Evolutionary conservation across 768 basidiomycete genomes (phyloP).

Genomic region (Kwoniella pini): DNA sequence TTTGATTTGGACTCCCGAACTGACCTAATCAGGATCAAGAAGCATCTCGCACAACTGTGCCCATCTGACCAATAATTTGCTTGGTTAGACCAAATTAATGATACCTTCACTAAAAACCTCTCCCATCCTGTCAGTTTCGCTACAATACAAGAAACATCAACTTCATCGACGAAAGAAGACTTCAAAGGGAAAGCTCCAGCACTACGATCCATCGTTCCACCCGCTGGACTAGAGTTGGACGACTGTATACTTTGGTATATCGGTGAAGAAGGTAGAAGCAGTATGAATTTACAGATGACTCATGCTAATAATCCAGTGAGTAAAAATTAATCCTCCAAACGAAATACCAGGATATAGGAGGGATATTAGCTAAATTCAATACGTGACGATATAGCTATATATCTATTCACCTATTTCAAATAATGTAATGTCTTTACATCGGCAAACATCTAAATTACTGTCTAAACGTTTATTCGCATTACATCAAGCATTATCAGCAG

Average conservation of each 20-base stretch:
- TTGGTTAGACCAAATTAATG: conserved; percentile 32
- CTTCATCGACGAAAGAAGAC: neutral
- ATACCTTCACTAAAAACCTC: conserved; percentile 20
- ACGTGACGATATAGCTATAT: conserved; percentile 69
- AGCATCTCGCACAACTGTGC: no score
- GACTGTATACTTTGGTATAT: conserved; percentile 63
- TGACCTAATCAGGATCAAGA: no score
- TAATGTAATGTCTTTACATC: conserved; percentile 63
- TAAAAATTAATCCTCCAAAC: conserved; percentile 3
- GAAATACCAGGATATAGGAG: no score
- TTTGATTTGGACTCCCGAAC: no score
- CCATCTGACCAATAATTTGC: no score
- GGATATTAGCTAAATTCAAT: no score
- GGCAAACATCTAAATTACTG: conserved; percentile 73
- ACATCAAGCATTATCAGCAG: conserved; percentile 84
- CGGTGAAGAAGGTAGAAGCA: conserved; percentile 73
- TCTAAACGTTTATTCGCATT: conserved; percentile 86
- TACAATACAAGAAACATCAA: conserved; percentile 36
- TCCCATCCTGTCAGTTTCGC: conserved; percentile 38
- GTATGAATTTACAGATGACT: conserved; percentile 85
- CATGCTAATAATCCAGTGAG: conserved; percentile 67
- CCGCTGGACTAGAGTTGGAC: conserved; percentile 38
- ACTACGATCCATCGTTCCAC: conserved; percentile 46
- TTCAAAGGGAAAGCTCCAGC: conserved; percentile 36
- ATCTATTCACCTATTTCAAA: conserved; percentile 68